phyloP scores from a whole-genome alignment of 306 rosid genomes.

The Corylus avellana region DNA sequence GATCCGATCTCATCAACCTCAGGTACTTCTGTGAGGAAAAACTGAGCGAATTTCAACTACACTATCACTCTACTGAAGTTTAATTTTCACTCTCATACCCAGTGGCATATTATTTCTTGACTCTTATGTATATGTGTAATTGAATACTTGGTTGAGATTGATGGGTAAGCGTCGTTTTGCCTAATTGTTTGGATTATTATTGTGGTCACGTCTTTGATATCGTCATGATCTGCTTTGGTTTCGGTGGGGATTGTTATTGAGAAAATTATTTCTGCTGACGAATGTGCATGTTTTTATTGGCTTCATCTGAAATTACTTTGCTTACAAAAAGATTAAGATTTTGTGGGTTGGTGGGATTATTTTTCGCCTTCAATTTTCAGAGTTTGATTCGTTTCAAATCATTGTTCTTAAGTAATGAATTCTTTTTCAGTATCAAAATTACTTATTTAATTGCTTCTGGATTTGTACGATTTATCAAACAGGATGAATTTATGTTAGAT shows the following conservation, averaged over 20 bases:
- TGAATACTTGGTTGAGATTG: constrained; percentile 15
- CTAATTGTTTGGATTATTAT: constrained; percentile 5
- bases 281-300: background rate
- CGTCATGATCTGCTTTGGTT: constrained; percentile 18
- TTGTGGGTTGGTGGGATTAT: background rate
- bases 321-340: background rate
- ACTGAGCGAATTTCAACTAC: background rate
- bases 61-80: background rate
- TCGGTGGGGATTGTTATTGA: background rate
- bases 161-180: constrained; percentile 5
- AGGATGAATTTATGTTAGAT: background rate
- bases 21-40: constrained; percentile 36
- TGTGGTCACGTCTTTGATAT: constrained; percentile 15
- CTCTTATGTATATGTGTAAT: background rate
- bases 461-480: background rate
- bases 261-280: background rate
- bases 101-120: background rate
- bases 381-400: background rate
- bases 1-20: constrained; percentile 55
- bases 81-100: constrained; percentile 7
- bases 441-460: constrained; percentile 2
- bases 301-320: background rate
- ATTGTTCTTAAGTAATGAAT: background rate
- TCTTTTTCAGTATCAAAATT: background rate
- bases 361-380: background rate